Conservation (phyloP, 2,329 filamentous ascomycete species). For the Phyllachora maydis region DNA sequence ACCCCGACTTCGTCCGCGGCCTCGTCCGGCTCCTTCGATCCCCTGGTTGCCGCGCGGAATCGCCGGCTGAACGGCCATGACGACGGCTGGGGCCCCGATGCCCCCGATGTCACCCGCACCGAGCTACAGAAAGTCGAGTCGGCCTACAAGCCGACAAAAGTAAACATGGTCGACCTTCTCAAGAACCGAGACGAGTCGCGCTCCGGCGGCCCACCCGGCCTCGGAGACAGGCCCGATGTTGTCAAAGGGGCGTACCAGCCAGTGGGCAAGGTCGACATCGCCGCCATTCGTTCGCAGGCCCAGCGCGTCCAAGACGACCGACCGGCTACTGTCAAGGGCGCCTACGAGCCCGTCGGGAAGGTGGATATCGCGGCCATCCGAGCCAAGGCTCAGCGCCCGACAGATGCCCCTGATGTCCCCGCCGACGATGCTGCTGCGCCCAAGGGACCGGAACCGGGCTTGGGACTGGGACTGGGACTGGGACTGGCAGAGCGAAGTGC, state of each 20-base stretch:
- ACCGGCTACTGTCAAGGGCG: constrained; percentile 70
- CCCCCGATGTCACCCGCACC: constrained; percentile 70
- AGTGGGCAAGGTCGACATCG: constrained; percentile 93
- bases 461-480: no score
- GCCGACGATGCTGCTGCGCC: constrained; percentile 16
- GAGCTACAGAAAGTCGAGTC: constrained; percentile 82
- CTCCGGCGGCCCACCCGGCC: constrained; percentile 20
- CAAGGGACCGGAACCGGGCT: no score
- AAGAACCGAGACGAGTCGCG: constrained; percentile 49
- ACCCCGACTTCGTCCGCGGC: constrained; percentile 44
- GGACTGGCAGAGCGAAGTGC: constrained; percentile 60
- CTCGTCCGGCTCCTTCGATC: constrained; percentile 35
- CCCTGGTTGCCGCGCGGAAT: constrained; percentile 44
- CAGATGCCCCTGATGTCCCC: constrained; percentile 14
- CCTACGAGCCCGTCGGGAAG: constrained; percentile 89
- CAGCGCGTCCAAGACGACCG: constrained; percentile 54
- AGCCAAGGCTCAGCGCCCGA: constrained; percentile 52
- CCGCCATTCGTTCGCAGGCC: constrained; percentile 60
- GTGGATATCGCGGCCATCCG: constrained; percentile 93
- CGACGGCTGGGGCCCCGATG: constrained; percentile 90
- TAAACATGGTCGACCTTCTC: constrained; percentile 74
- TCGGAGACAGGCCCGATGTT: constrained; percentile 36
- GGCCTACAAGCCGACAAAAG: constrained; percentile 88
- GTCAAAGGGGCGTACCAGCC: constrained; percentile 81
- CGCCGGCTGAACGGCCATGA: constrained; percentile 43